Evolutionary conservation across 1,284 basidiomycete genomes (phyloP), one percentile per base, ranked within the genome.

Genomic region (Flammula alnicola): DNA sequence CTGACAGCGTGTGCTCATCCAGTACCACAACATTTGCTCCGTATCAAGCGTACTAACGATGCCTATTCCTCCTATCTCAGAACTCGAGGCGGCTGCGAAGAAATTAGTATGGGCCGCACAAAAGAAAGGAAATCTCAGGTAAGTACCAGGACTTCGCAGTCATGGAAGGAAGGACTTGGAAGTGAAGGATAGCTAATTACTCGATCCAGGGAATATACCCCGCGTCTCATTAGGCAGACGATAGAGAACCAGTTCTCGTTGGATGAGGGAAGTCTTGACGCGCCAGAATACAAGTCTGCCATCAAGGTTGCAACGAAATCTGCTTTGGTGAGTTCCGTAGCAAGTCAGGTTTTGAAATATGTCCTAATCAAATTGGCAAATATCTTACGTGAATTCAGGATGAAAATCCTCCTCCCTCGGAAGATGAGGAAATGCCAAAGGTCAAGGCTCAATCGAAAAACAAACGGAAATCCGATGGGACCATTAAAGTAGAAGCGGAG

Each of bases 151-250:
- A n/a, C n/a, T n/a, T n/a, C n/a, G n/a, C n/a, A n/a, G n/a, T n/a
- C n/a, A n/a, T n/a, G n/a, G n/a, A n/a, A n/a, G n/a, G 14, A 41
- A 17, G 23, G 3, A 29, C 32, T 26, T 26, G 2, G 20, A 41
- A 14, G 11, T 17, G 41, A 17, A 16, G 25, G 25, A n/a, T n/a
- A n/a, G n/a, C n/a, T n/a, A n/a, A n/a, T 20, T 17, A 25, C 39
- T 29, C 11, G 9, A 27, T 17, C 12, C 9, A 84, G 80, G 35
- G 54, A 70, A 29, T 60, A 79, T 9, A 83, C 80, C 1, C 69
- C 72, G 27, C 75, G 75, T n/a, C 69, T 73, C 17, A 70, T 83
- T 25, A 75, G 80, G 12, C 62, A 64, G 43, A 58, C 67, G n/a
- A 49, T 83, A 2, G 81, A 82, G 60, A 52, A 63, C 11, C 54